phyloP scores from a whole-genome alignment of 768 basidiomycete genomes.

The Termitomyces sp. region DNA sequence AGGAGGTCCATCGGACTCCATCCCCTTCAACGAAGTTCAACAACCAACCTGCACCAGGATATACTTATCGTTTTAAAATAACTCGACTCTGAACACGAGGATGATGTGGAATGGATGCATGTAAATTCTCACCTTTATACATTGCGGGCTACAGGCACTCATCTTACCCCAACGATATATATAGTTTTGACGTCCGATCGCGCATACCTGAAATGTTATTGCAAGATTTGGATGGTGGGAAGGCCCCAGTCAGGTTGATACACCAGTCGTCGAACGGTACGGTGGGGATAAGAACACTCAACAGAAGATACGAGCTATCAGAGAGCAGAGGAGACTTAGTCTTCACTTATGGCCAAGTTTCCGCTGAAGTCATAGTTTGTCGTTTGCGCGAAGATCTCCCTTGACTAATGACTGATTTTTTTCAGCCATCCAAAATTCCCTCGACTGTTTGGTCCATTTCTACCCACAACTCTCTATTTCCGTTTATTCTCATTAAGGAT shows the following conservation, averaged over 20 bases:
- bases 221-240: constrained; percentile 7
- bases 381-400: background rate
- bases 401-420: too few relatives aligned
- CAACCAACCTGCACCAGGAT: too few relatives aligned
- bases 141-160: too few relatives aligned
- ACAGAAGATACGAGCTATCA: constrained; percentile 1
- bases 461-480: background rate
- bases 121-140: too few relatives aligned
- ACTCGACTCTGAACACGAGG: too few relatives aligned
- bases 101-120: too few relatives aligned
- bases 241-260: constrained; percentile 1
- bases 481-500: constrained; percentile 8
- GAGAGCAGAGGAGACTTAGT: too few relatives aligned
- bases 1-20: too few relatives aligned
- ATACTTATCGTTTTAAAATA: too few relatives aligned
- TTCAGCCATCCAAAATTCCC: constrained; percentile 14
- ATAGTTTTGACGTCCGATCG: constrained; percentile 2
- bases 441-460: constrained; percentile 10
- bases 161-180: background rate
- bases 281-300: background rate
- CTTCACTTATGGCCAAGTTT: too few relatives aligned
- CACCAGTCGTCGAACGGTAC: constrained; percentile 10
- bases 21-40: too few relatives aligned
- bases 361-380: constrained; percentile 7
- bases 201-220: background rate